These are phyloP conservation scores for Wilhelminamyces savonicus DNA, from an alignment of 805 yeast species.

Conservation along the genomic window DNA sequence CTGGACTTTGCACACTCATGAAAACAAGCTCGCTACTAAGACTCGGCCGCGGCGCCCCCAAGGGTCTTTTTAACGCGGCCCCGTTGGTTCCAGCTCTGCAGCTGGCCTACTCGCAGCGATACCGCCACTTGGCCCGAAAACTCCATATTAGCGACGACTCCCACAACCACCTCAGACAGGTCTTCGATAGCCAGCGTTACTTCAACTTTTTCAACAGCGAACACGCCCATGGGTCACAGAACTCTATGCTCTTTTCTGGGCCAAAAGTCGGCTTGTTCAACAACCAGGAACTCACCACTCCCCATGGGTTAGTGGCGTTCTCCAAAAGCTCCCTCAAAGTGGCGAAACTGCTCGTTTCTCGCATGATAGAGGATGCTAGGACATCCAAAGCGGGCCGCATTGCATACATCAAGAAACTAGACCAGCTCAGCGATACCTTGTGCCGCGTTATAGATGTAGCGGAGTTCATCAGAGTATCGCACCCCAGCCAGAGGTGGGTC, in stretches of 20 bases:
- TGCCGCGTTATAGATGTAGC: conserved; percentile 93
- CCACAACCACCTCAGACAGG: too few species aligned
- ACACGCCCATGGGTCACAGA: conserved; percentile 9
- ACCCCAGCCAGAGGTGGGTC: conserved; percentile 67
- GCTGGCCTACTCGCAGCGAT: too few species aligned
- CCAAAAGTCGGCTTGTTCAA: conserved; percentile 55
- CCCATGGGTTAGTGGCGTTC: conserved; percentile 66
- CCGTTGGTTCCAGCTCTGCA: too few species aligned
- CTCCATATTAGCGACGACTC: too few species aligned
- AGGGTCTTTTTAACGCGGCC: too few species aligned
- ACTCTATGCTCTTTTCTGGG: neutral
- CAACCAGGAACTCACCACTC: conserved; percentile 62
- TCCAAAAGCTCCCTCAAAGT: conserved; percentile 54
- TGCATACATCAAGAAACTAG: conserved; percentile 58
- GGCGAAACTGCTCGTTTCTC: conserved; percentile 57
- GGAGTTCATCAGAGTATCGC: conserved; percentile 84
- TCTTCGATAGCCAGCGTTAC: conserved; percentile 57
- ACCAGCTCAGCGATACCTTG: conserved; percentile 77
- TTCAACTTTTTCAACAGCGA: conserved; percentile 46
- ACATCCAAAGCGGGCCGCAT: conserved; percentile 37
- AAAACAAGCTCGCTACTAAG: too few species aligned
- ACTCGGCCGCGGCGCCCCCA: too few species aligned
- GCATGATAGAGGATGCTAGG: conserved; percentile 39
- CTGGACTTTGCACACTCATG: too few species aligned
- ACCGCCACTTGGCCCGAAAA: too few species aligned